Conservation (phyloP, 768 basidiomycete genomes). For the Mrakia blollopis region DNA sequence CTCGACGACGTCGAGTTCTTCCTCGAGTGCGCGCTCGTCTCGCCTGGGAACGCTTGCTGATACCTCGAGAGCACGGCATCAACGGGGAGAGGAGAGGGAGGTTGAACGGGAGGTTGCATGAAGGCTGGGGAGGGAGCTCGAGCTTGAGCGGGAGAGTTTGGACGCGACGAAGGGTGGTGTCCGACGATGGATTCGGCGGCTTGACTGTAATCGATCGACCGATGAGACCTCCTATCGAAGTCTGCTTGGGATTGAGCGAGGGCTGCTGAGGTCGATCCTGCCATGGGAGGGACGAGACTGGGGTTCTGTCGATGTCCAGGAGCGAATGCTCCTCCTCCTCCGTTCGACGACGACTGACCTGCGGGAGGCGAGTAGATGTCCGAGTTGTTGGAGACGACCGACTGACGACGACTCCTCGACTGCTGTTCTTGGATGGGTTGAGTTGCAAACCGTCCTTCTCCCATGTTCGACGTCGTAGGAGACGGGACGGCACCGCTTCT, state of each 20-base stretch:
- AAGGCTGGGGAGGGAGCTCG: slow-evolving; percentile 48
- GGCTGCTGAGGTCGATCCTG: slow-evolving; percentile 44
- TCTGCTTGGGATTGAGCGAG: slow-evolving; percentile 44
- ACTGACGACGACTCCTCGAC: slow-evolving; percentile 1
- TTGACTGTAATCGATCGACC: slow-evolving; percentile 61
- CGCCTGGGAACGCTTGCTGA: slow-evolving; percentile 80
- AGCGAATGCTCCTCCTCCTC: background rate
- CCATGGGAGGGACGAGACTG: slow-evolving; percentile 40
- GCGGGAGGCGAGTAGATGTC: background rate
- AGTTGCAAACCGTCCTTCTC: background rate
- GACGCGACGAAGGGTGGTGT: slow-evolving; percentile 65
- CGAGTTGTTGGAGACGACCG: slow-evolving; percentile 1
- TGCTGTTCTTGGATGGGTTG: slow-evolving; percentile 14
- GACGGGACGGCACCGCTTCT: slow-evolving; percentile 29
- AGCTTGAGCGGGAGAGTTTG: slow-evolving; percentile 64
- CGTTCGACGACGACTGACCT: background rate
- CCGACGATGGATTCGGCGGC: slow-evolving; percentile 78
- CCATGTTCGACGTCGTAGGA: slow-evolving; percentile 30
- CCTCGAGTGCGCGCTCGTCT: slow-evolving; percentile 43
- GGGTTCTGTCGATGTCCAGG: slow-evolving; percentile 27
- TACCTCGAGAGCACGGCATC: slow-evolving; percentile 72
- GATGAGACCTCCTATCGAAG: slow-evolving; percentile 43
- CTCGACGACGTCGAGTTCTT: slow-evolving; percentile 24
- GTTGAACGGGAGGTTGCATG: slow-evolving; percentile 57
- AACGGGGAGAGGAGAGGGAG: slow-evolving; percentile 50